Conservation (phyloP, 768 basidiomycete genomes). For the Podaxis pistillaris region DNA sequence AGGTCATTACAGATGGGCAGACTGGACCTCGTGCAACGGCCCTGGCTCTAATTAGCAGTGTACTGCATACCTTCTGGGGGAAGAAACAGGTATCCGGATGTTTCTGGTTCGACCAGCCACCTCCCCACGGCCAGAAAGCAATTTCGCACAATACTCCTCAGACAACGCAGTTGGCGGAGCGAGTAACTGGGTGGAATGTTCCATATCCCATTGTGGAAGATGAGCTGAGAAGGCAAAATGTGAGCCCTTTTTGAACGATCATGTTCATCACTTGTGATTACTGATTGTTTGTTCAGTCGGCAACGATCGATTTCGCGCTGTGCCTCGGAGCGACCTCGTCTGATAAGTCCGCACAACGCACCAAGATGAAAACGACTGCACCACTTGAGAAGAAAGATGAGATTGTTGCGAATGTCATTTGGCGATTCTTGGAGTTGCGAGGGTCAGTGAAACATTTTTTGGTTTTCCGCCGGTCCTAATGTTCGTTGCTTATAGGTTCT, state of each 20-base stretch:
- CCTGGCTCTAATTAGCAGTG: slow-evolving; percentile 83
- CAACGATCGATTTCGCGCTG: slow-evolving; percentile 94
- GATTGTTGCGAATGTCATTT: slow-evolving; percentile 95
- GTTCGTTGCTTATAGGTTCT: slow-evolving; percentile 57
- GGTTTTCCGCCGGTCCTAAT: slow-evolving; percentile 11
- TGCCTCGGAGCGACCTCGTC: slow-evolving; percentile 89
- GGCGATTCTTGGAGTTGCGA: slow-evolving; percentile 95
- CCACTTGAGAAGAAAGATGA: slow-evolving; percentile 97
- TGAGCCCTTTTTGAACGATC: slow-evolving; percentile 42
- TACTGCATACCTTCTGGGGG: slow-evolving; percentile 78
- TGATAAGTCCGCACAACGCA: slow-evolving; percentile 79
- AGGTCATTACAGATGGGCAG: slow-evolving; percentile 92
- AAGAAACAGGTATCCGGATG: slow-evolving; percentile 67
- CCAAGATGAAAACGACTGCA: slow-evolving; percentile 60
- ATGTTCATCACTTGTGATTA: slow-evolving; percentile 13
- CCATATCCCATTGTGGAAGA: slow-evolving; percentile 84
- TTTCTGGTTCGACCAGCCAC: slow-evolving; percentile 74
- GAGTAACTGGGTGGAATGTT: slow-evolving; percentile 90
- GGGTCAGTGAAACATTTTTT: slow-evolving; percentile 59
- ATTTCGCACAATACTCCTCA: slow-evolving; percentile 73
- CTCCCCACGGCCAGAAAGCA: slow-evolving; percentile 51
- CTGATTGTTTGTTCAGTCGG: slow-evolving; percentile 56
- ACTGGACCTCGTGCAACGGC: slow-evolving; percentile 92
- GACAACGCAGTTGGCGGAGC: slow-evolving; percentile 84
- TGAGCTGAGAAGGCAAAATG: slow-evolving; percentile 94